These are phyloP conservation scores for Flaveria bidentis DNA, from an alignment of 129 eudicot genomes.

Conservation along the genomic window DNA sequence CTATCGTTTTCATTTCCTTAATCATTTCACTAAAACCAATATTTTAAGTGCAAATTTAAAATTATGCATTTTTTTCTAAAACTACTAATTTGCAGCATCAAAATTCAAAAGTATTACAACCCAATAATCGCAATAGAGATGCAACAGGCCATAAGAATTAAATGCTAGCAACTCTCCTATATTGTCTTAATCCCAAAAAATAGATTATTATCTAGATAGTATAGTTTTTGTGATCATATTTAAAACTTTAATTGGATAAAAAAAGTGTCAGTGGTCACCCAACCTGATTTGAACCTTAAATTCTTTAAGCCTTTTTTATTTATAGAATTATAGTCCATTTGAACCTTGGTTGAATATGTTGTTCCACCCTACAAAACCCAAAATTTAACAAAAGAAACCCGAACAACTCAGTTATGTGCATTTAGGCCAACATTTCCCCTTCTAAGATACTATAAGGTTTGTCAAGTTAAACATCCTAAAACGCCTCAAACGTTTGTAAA, in stretches of 20 bases:
- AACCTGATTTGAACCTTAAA: not conserved
- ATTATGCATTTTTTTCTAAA: not conserved
- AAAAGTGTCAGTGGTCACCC: not conserved
- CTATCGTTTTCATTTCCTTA: not conserved
- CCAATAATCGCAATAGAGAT: not conserved
- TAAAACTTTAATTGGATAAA: no score
- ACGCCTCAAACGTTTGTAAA: not conserved
- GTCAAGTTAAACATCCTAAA: constrained; percentile 21
- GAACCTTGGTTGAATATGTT: not conserved
- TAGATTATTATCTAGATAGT: constrained; percentile 1
- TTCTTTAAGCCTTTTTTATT: not conserved
- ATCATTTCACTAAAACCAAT: not conserved
- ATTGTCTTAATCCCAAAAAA: not conserved
- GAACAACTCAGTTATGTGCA: not conserved
- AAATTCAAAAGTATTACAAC: not conserved
- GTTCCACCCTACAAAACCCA: not conserved
- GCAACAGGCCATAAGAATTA: not conserved
- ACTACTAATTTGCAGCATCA: not conserved
- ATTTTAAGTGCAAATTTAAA: not conserved
- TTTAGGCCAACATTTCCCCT: not conserved
- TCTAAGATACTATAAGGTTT: not conserved
- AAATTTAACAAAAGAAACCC: not conserved
- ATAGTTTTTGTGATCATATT: not conserved
- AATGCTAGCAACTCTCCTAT: not conserved
- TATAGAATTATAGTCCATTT: not conserved